Evolutionary conservation across 108 stramenopile species (phyloP), one percentile per base, ranked within the genome.

Genomic region (Fistulifera solaris): DNA sequence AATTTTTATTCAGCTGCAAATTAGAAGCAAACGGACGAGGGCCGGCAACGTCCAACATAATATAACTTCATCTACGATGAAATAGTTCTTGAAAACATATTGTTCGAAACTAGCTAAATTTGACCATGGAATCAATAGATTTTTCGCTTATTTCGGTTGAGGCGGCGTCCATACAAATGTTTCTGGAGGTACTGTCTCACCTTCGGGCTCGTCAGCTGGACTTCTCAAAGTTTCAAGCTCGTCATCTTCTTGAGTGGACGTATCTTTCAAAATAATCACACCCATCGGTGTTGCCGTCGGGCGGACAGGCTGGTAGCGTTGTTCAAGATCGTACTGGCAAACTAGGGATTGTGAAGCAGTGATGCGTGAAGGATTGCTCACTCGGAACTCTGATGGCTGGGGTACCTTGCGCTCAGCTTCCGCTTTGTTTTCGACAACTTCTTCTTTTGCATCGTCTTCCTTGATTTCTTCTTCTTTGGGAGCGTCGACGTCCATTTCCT

Each of bases 131-230:
- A n/a, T n/a, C n/a, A n/a, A n/a, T n/a, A n/a, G n/a, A n/a, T n/a
- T n/a, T n/a, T 35, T 35, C 31, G 31, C 31, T 35, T 35, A 35
- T 35, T 35, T 8, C 35, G 17, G 41, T 25, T 31, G 61, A 4
- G 74, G 64, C 24, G 92, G 85, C n/a, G 76, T 76, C 92, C 92
- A 93, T 50, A 85, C 83, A 53, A 93, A 93, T 3, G 92, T 81
- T 55, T 85, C 85, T 18, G 92, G 87, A 31, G 87, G 85, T 54
- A 79, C 75, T 18, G 76, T 71, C 65, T 93, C 92, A 16, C 85
- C 92, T 48, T 89, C 87, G 11, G 80, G 77, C 49, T 88, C 83
- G n/a, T 80, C 44, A 0, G 71, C 69, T 12, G 92, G 92, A 38
- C 85, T 71, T 58, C 76, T 83, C 45, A 93, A 81, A 3, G 81